These are phyloP conservation scores for Pseudonitzschia multiseries DNA, from an alignment of 108 stramenopile genomes.

Conservation along the genomic window DNA sequence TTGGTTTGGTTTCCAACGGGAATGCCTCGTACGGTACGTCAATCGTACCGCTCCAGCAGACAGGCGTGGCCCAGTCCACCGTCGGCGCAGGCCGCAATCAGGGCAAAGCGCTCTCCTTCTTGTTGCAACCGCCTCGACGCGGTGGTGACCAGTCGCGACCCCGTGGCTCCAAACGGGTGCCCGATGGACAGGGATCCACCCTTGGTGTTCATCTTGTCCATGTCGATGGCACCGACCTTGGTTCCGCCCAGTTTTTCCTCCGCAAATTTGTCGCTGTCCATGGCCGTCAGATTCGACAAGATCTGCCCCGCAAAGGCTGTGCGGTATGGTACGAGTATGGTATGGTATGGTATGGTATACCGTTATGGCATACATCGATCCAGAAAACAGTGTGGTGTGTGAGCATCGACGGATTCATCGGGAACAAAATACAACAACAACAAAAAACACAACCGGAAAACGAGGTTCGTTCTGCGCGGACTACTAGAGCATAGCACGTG, in stretches of 20 bases:
- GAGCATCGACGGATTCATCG: background rate
- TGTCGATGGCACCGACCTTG: constrained; percentile 85
- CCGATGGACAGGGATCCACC: constrained; percentile 96
- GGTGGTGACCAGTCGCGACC: constrained; percentile 92
- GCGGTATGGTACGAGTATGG: background rate
- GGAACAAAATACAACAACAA: no score
- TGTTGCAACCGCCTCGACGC: constrained; percentile 92
- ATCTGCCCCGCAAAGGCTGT: constrained; percentile 98
- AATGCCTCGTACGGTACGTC: background rate
- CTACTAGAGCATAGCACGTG: no score
- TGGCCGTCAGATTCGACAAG: constrained; percentile 93
- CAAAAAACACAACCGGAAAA: no score
- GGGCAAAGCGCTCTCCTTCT: constrained; percentile 91
- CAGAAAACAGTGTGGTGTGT: no score
- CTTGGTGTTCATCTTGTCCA: constrained; percentile 95
- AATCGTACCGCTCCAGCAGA: constrained; percentile 86
- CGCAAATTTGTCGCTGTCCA: constrained; percentile 92
- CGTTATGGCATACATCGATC: no score
- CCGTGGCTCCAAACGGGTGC: constrained; percentile 99
- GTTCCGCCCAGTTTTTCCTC: constrained; percentile 84
- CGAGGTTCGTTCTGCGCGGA: no score
- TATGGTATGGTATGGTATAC: no score
- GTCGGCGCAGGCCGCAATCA: constrained; percentile 98
- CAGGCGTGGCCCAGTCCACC: constrained; percentile 94
- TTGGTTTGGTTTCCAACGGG: no score